These are phyloP conservation scores for Phytophthora pisi DNA, from an alignment of 352 stramenopile species.

Conservation along the genomic window DNA sequence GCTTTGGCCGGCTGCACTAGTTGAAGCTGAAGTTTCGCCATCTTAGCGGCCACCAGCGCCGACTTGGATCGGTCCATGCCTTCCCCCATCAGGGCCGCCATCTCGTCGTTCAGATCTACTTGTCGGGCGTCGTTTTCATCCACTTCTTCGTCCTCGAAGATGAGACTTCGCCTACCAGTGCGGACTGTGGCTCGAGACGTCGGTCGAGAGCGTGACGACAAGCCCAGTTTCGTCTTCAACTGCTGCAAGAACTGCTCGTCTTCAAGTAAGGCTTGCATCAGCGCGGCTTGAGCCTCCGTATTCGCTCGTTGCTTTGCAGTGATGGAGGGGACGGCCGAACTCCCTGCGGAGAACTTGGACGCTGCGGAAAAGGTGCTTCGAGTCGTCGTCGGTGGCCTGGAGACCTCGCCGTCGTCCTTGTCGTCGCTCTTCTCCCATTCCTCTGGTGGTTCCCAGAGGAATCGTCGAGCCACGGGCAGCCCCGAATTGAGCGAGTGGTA, in stretches of 20 bases:
- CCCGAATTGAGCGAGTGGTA: conserved; percentile 67
- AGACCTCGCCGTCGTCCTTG: conserved; percentile 24
- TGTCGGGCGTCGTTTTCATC: conserved; percentile 31
- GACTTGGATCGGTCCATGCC: conserved; percentile 51
- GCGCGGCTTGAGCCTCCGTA: conserved; percentile 30
- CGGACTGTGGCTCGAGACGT: conserved; percentile 20
- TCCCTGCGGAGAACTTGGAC: conserved; percentile 13
- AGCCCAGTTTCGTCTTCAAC: conserved; percentile 64
- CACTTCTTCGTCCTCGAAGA: conserved; percentile 18
- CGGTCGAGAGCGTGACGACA: conserved; percentile 36
- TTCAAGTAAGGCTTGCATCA: conserved; percentile 49
- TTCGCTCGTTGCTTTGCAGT: conserved; percentile 37
- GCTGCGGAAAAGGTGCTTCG: conserved; percentile 18
- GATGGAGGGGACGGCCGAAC: conserved; percentile 7
- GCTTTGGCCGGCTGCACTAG: conserved; percentile 10
- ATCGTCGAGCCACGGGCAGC: conserved; percentile 47
- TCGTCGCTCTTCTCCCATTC: conserved; percentile 35
- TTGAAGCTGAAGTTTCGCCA: conserved; percentile 64
- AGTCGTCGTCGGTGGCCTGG: conserved; percentile 8
- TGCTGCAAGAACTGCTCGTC: conserved; percentile 68
- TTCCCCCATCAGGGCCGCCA: conserved; percentile 56
- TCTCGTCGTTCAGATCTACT: conserved; percentile 46
- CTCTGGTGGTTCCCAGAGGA: conserved; percentile 53
- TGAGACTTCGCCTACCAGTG: conserved; percentile 11
- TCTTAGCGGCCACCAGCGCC: conserved; percentile 56